Evolutionary conservation across 1,284 basidiomycete species (phyloP).

Genomic region (Trichosporon asahii): DNA sequence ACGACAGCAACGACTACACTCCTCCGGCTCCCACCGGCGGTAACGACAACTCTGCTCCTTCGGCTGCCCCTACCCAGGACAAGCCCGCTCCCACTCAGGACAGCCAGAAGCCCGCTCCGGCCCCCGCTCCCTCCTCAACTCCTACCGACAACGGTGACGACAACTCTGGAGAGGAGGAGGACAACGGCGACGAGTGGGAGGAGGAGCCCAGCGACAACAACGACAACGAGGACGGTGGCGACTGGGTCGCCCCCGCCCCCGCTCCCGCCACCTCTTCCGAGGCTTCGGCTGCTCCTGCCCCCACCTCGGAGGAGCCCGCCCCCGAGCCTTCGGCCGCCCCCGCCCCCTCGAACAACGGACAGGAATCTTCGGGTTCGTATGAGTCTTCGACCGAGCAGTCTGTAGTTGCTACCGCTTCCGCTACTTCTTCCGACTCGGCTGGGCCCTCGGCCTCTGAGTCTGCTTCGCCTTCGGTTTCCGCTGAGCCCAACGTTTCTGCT

Average conservation of each 20-base stretch:
- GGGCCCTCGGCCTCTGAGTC: constrained; percentile 1
- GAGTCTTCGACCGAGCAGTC: constrained; percentile 8
- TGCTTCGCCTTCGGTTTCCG: background rate
- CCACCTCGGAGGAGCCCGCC: background rate
- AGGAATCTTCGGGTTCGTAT: constrained; percentile 7
- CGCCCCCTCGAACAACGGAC: background rate
- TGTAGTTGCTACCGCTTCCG: constrained; percentile 6
- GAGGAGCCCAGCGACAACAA: background rate
- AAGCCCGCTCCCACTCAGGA: background rate
- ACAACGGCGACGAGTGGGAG: background rate
- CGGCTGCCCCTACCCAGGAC: constrained; percentile 10
- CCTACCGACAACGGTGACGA: background rate
- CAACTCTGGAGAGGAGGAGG: background rate
- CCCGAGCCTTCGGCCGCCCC: constrained; percentile 1
- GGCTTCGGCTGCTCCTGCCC: background rate
- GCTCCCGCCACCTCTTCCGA: constrained; percentile 8
- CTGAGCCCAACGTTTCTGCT: constrained; percentile 8
- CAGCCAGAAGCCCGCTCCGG: background rate
- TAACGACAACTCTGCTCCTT: constrained; percentile 11
- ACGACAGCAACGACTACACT: constrained; percentile 7
- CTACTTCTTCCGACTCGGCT: background rate
- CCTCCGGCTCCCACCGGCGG: constrained; percentile 12
- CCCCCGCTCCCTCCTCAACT: background rate
- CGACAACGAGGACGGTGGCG: background rate
- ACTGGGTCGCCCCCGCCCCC: constrained; percentile 3